phyloP scores from a whole-genome alignment of 1,284 basidiomycete genomes.

The Rhodotorula mucilaginosa region DNA sequence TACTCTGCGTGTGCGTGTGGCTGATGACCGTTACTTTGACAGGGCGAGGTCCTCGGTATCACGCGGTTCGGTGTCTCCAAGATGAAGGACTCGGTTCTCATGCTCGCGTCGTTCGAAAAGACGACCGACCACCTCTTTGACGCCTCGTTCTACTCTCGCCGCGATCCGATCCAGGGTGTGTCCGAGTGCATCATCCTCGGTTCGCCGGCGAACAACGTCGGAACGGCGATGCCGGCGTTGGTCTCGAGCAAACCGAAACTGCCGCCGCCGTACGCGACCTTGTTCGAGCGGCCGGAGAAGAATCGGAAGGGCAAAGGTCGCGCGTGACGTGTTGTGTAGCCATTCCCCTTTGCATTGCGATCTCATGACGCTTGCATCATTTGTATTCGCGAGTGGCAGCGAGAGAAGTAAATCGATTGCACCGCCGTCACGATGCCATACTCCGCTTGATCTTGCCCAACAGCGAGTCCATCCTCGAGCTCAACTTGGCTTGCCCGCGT shows the following conservation, averaged over 20 bases:
- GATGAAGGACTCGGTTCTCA: constrained; percentile 99
- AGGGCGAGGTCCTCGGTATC: constrained; percentile 97
- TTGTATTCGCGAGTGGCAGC: too few relatives aligned
- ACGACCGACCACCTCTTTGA: constrained; percentile 99
- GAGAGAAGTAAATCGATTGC: neutral
- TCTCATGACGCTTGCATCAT: neutral
- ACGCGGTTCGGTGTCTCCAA: constrained; percentile 99
- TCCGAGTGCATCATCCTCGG: constrained; percentile 98
- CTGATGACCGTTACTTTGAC: constrained; percentile 1
- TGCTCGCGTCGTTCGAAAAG: constrained; percentile 99
- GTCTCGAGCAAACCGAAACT: constrained; percentile 41
- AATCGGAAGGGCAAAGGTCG: neutral
- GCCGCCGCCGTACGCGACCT: constrained; percentile 35
- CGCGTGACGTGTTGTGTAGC: neutral
- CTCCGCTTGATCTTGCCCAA: constrained; percentile 32
- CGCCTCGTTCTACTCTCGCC: constrained; percentile 93
- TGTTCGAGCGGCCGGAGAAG: constrained; percentile 40
- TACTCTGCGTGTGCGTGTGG: too few relatives aligned
- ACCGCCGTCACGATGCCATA: constrained; percentile 15
- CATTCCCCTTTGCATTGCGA: neutral
- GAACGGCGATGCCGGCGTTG: constrained; percentile 41
- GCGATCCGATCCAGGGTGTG: constrained; percentile 90
- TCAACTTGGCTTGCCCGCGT: constrained; percentile 38
- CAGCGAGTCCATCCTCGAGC: constrained; percentile 31
- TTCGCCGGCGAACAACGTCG: constrained; percentile 40